A percentile compares a stretch with the other conserved stretches of the same genome.
phyloP scores from a whole-genome alignment of 371 early-diverging fungal genomes.

The Rhizomucor pusillus region DNA sequence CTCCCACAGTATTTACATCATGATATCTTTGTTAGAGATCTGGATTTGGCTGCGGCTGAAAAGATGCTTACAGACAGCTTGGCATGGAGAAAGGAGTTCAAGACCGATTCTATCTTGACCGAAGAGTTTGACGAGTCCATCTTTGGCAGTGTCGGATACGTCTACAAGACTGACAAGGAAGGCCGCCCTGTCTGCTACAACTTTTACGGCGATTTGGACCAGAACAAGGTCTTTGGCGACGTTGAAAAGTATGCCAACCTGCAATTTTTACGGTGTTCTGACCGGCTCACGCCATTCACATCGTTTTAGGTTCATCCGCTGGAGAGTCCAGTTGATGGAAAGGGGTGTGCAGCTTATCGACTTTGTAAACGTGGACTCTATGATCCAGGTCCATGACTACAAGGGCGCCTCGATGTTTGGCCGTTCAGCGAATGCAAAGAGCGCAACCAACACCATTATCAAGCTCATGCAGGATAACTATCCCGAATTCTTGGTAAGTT shows the following conservation, averaged over 20 bases:
- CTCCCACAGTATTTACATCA: not conserved
- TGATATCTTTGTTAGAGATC: conserved; percentile 17
- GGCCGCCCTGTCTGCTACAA: conserved; percentile 63
- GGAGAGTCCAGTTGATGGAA: conserved; percentile 66
- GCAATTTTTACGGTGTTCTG: not conserved
- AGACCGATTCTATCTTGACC: conserved; percentile 38
- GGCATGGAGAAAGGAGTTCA: conserved; percentile 55
- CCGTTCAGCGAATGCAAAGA: conserved; percentile 48
- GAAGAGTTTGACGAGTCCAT: conserved; percentile 51
- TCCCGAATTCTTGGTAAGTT: conserved; percentile 58
- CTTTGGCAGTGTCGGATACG: conserved; percentile 47
- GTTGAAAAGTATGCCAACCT: conserved; percentile 26
- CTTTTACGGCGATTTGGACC: conserved; percentile 56
- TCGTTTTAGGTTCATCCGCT: conserved; percentile 49
- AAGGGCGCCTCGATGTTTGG: conserved; percentile 50
- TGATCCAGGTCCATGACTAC: conserved; percentile 67
- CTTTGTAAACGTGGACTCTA: conserved; percentile 51
- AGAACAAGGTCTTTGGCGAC: conserved; percentile 56
- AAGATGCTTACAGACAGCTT: conserved; percentile 52
- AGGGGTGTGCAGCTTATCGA: conserved; percentile 51
- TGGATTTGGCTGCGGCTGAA: conserved; percentile 35
- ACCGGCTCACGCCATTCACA: not conserved
- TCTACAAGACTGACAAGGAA: conserved; percentile 47
- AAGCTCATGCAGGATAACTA: conserved; percentile 64
- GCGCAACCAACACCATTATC: conserved; percentile 51